Conservation (phyloP, 768 basidiomycete genomes). For the Lentinula guzmanii region DNA sequence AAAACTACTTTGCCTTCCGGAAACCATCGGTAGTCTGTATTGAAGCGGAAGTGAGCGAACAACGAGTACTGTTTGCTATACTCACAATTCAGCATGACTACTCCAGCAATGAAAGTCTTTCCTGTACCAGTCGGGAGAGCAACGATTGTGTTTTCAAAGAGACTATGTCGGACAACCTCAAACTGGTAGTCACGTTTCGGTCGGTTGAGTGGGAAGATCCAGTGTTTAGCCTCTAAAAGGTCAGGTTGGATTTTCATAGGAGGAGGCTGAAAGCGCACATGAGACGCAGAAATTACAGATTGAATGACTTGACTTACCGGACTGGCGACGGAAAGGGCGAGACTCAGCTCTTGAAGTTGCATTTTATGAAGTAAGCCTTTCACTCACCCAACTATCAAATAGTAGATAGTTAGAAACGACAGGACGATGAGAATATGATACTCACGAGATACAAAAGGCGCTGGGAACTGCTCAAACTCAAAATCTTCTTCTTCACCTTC, state of each 20-base stretch:
- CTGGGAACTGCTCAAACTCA: slow-evolving; percentile 82
- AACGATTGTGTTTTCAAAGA: slow-evolving; percentile 92
- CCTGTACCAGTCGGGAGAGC: slow-evolving; percentile 94
- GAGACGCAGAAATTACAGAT: neutral
- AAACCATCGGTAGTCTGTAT: slow-evolving; percentile 84
- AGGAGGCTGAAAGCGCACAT: slow-evolving; percentile 40
- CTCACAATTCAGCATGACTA: slow-evolving; percentile 91
- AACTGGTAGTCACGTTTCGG: slow-evolving; percentile 91
- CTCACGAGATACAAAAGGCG: slow-evolving; percentile 67
- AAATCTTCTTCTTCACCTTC: slow-evolving; percentile 51
- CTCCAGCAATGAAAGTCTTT: slow-evolving; percentile 97
- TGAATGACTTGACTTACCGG: slow-evolving; percentile 20
- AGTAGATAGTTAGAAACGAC: neutral
- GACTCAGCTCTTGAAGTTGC: neutral
- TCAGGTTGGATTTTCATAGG: slow-evolving; percentile 78
- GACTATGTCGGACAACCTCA: slow-evolving; percentile 79
- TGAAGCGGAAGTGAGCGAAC: neutral
- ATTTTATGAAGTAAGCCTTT: neutral
- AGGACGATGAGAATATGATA: slow-evolving; percentile 8
- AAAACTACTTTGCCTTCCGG: slow-evolving; percentile 90
- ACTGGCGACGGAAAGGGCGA: slow-evolving; percentile 13
- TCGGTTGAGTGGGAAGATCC: slow-evolving; percentile 88
- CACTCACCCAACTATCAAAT: neutral
- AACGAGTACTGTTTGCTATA: neutral
- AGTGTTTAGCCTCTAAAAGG: slow-evolving; percentile 73